phyloP scores from a whole-genome alignment of 2,329 filamentous ascomycete genomes.

The Penicillium freii region DNA sequence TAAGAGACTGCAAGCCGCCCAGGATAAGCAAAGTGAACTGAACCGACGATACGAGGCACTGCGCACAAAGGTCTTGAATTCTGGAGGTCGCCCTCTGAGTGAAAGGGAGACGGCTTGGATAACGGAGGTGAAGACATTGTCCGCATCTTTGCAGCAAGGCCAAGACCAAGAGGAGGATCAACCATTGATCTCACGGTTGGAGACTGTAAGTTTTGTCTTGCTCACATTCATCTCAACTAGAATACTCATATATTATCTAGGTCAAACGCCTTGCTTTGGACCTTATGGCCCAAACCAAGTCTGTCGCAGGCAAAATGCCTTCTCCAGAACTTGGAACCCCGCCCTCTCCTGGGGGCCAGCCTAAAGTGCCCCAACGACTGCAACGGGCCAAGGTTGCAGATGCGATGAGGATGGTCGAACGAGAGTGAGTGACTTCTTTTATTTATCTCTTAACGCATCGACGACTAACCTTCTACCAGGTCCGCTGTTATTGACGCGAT shows the following conservation, averaged over 20 bases:
- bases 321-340: slow-evolving; percentile 30
- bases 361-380: slow-evolving; percentile 42
- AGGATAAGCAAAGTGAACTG: slow-evolving; percentile 42
- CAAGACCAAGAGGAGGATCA: slow-evolving; percentile 26
- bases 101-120: slow-evolving; percentile 49
- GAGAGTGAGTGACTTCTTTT: slow-evolving; percentile 40
- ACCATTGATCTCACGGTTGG: slow-evolving; percentile 37
- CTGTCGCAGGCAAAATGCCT: slow-evolving; percentile 30
- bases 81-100: slow-evolving; percentile 46
- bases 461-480: slow-evolving; percentile 24
- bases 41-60: slow-evolving; percentile 45
- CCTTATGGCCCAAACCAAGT: slow-evolving; percentile 39
- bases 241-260: slow-evolving; percentile 28
- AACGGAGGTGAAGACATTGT: slow-evolving; percentile 43
- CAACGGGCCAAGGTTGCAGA: slow-evolving; percentile 48
- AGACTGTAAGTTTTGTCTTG: slow-evolving; percentile 35
- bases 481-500: slow-evolving; percentile 47
- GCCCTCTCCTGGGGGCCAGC: slow-evolving; percentile 30
- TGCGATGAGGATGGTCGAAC: slow-evolving; percentile 51
- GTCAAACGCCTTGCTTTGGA: slow-evolving; percentile 41
- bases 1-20: slow-evolving; percentile 42
- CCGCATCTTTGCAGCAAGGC: slow-evolving; percentile 32
- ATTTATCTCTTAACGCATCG: neutral
- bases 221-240: neutral
- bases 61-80: slow-evolving; percentile 43